Percentiles rank a stretch among this genome's conserved stretches.
Evolutionary conservation across 2,329 filamentous ascomycete genomes (phyloP).

Genomic region (Diaporthe amygdali): DNA sequence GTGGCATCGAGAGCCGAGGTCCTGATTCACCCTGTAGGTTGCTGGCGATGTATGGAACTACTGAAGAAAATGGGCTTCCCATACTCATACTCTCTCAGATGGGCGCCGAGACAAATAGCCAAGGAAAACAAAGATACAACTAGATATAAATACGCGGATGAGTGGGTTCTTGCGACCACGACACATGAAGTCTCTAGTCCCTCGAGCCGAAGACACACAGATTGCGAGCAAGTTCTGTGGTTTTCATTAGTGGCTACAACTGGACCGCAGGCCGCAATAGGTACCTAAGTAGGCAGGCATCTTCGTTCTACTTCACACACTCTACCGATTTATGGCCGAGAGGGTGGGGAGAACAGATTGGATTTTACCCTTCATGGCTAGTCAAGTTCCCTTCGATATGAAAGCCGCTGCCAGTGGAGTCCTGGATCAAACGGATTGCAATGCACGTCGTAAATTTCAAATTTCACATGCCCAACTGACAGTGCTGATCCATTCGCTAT

Average conservation of each 20-base stretch:
- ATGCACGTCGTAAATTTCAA: background rate
- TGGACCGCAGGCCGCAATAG: background rate
- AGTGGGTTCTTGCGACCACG: background rate
- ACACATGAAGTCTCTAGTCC: background rate
- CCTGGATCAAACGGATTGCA: background rate
- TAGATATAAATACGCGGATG: background rate
- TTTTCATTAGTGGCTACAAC: background rate
- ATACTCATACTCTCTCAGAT: too few relatives aligned
- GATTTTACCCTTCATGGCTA: background rate
- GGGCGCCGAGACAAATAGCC: too few relatives aligned
- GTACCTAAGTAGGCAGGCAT: background rate
- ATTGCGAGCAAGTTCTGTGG: background rate
- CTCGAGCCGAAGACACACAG: background rate
- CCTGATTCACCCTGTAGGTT: background rate
- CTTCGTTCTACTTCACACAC: background rate
- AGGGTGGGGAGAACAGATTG: background rate
- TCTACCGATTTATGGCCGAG: background rate
- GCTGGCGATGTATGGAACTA: too few relatives aligned
- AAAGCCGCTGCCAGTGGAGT: background rate
- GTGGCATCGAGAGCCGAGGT: background rate
- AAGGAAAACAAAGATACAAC: too few relatives aligned
- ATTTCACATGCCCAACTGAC: background rate
- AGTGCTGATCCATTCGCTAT: background rate
- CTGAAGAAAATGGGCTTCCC: too few relatives aligned
- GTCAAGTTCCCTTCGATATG: too few relatives aligned